phyloP scores from a whole-genome alignment of 148 eudicot genomes.

The Gaultheria prostrata region DNA sequence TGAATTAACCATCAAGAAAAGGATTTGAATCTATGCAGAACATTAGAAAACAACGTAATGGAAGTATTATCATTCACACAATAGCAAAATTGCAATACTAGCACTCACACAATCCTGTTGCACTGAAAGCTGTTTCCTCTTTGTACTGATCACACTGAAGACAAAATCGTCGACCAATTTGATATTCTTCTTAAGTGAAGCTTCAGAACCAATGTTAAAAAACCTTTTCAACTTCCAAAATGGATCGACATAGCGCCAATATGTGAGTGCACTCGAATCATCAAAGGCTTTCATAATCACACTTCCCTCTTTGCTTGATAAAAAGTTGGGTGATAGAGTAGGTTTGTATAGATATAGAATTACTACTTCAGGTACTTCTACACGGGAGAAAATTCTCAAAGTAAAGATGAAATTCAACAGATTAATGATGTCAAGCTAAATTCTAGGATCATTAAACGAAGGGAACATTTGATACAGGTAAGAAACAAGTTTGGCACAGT shows the following conservation, averaged over 20 bases:
- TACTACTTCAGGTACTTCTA: too few relatives aligned
- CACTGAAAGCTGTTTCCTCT: conserved; percentile 37
- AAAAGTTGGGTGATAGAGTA: too few relatives aligned
- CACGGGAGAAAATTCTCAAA: too few relatives aligned
- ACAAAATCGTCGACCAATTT: conserved; percentile 53
- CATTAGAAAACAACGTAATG: background rate
- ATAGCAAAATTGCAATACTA: background rate
- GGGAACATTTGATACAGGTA: too few relatives aligned
- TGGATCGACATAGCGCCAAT: conserved; percentile 60
- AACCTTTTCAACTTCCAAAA: conserved; percentile 58
- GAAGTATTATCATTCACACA: too few relatives aligned
- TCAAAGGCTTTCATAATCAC: conserved; percentile 73
- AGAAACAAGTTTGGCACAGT: too few relatives aligned
- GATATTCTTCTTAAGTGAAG: conserved; percentile 49
- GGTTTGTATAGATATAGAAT: too few relatives aligned
- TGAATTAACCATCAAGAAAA: background rate
- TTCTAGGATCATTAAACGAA: too few relatives aligned
- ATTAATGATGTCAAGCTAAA: too few relatives aligned
- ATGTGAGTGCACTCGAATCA: conserved; percentile 53
- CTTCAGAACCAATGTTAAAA: conserved; percentile 63
- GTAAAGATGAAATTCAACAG: too few relatives aligned
- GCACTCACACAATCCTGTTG: conserved; percentile 31
- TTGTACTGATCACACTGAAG: conserved; percentile 40
- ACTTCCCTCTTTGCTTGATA: conserved; percentile 50
- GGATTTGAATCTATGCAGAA: background rate